phyloP scores from a whole-genome alignment of 768 basidiomycete genomes.

The Porphyrellus cyaneotinctus region DNA sequence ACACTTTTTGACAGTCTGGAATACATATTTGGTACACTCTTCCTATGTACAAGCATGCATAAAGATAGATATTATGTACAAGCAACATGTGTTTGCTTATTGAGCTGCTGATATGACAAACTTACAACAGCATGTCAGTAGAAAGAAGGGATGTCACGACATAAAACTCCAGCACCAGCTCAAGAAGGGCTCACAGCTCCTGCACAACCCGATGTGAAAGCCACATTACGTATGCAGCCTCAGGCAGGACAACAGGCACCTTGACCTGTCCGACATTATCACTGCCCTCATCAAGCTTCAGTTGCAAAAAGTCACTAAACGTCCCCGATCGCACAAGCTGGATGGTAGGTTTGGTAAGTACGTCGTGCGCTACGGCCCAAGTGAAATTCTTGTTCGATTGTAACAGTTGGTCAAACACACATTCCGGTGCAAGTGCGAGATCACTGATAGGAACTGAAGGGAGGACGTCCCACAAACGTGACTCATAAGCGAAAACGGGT shows the following conservation, averaged over 20 bases:
- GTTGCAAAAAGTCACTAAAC: conserved; percentile 19
- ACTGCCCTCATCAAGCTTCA: conserved; percentile 11
- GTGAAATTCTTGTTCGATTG: background rate
- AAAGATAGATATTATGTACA: no score
- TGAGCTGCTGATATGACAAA: no score
- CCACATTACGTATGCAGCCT: conserved; percentile 10
- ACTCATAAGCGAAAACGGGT: background rate
- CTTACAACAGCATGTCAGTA: no score
- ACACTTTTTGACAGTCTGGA: no score
- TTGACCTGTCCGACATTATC: conserved; percentile 15
- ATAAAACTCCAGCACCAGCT: background rate
- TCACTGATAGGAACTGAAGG: background rate
- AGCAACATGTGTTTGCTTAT: no score
- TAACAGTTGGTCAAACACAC: conserved; percentile 5
- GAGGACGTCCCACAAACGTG: background rate
- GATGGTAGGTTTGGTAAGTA: conserved; percentile 16
- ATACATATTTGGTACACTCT: no score
- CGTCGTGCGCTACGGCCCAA: background rate
- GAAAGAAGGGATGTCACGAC: no score
- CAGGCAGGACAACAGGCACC: conserved; percentile 20
- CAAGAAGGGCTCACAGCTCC: conserved; percentile 8
- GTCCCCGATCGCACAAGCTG: conserved; percentile 20
- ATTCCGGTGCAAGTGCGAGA: background rate
- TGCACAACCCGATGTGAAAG: conserved; percentile 12
- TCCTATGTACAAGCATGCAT: no score